Evolutionary conservation across 371 early-diverging fungal genomes (phyloP), one percentile per base, ranked within the genome.

Genomic region (Dipsacomyces acuminosporus): DNA sequence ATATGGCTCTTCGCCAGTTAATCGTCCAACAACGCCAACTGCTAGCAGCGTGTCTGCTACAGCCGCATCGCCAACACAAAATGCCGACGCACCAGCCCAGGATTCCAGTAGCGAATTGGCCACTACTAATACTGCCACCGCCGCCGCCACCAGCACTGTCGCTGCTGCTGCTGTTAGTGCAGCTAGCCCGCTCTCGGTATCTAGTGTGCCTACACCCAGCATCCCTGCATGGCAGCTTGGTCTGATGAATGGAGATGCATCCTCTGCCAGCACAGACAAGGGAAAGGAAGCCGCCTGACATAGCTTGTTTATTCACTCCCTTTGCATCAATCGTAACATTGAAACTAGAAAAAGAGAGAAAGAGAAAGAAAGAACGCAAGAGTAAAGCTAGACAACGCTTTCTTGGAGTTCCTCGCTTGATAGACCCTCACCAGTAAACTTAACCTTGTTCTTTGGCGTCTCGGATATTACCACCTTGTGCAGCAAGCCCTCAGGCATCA

Each of bases 151-250:
- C n/a, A n/a, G n/a, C n/a, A n/a, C n/a, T n/a, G n/a, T n/a, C n/a
- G n/a, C n/a, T 30, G 30, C 5, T 30, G 30, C 30, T 30, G 30
- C 30, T 11, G 30, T 5, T 30, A 11, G 61, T 0, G 56, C 61
- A 23, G 49, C 41, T 1, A 62, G 67, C 40, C 54, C 61, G 30
- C 25, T 52, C 17, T 30, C 56, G n/a, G 43, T 25, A 9, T 64
- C 59, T 17, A 15, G 9, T 9, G 30, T 40, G 30, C 59, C 72
- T 1, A 65, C 64, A 20, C 73, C 73, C 15, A 60, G 62, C 2
- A 73, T 73, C 33, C 73, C 73, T 11, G 72, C 73, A 14, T 73
- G 73, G 73, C 73, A 73, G 54, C 71, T 73, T 17, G 52, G 51
- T 14, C 48, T 53, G 40, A n/a, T 56, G n/a, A 44, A 43, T 23